These are phyloP conservation scores for Dalbergia oliveri DNA, from an alignment of 306 rosid genomes.

Conservation along the genomic window DNA sequence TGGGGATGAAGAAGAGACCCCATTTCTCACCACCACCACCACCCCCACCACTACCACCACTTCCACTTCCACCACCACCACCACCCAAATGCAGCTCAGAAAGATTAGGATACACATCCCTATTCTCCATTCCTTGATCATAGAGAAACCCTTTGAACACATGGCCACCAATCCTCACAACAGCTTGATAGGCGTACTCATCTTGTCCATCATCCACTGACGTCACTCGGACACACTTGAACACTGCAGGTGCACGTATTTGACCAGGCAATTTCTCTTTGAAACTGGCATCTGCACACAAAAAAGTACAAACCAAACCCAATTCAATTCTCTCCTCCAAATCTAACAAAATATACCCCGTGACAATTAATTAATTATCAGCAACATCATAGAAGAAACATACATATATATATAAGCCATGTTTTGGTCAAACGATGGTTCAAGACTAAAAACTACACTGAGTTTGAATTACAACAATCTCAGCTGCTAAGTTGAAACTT, in stretches of 20 bases:
- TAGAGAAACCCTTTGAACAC: conserved; percentile 87
- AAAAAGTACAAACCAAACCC: conserved; percentile 2
- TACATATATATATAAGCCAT: too few species aligned
- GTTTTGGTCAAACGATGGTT: too few species aligned
- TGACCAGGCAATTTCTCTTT: conserved; percentile 80
- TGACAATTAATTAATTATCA: too few species aligned
- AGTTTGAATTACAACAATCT: too few species aligned
- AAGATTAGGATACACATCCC: conserved; percentile 71
- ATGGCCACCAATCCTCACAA: conserved; percentile 86
- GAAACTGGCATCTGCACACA: conserved; percentile 66
- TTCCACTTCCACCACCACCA: conserved; percentile 16
- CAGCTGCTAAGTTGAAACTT: too few species aligned
- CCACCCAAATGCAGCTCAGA: conserved; percentile 87
- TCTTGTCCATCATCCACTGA: conserved; percentile 86
- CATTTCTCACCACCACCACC: conserved; percentile 51
- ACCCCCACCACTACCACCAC: conserved; percentile 22
- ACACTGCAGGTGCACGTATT: conserved; percentile 83
- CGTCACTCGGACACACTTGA: conserved; percentile 94
- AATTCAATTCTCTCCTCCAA: background rate
- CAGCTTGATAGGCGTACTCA: conserved; percentile 88
- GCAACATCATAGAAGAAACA: too few species aligned
- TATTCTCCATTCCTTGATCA: conserved; percentile 77
- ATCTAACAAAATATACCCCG: too few species aligned
- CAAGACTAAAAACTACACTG: too few species aligned
- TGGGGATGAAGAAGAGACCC: conserved; percentile 69